These are phyloP conservation scores for Aegilops bicornis DNA, from an alignment of 176 grass and related monocot species.

Conservation along the genomic window DNA sequence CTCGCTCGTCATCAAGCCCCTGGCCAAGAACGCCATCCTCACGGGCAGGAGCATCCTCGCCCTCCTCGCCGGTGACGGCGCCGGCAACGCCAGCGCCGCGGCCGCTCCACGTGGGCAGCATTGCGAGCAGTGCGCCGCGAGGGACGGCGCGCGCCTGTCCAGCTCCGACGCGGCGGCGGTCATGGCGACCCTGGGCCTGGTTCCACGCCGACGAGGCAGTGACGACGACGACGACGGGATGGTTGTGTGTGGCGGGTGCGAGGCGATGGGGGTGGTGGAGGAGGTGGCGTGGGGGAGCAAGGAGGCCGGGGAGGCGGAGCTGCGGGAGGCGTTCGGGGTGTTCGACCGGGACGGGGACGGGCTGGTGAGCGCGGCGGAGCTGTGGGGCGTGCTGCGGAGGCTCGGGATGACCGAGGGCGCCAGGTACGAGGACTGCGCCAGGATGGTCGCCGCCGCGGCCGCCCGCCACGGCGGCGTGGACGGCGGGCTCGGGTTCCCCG, in stretches of 20 bases:
- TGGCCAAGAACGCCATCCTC: constrained; percentile 10
- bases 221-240: neutral
- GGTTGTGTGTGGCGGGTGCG: constrained; percentile 8
- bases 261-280: constrained; percentile 28
- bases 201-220: neutral
- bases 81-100: neutral
- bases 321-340: constrained; percentile 71
- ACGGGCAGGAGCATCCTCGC: neutral
- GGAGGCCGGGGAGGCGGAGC: constrained; percentile 54
- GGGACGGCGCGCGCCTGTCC: neutral
- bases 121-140: constrained; percentile 25
- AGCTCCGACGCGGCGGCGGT: constrained; percentile 22
- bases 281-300: constrained; percentile 47
- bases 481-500: constrained; percentile 53
- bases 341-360: constrained; percentile 86
- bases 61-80: constrained; percentile 2
- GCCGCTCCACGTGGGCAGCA: neutral
- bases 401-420: constrained; percentile 51
- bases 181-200: constrained; percentile 31
- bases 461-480: constrained; percentile 55
- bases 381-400: constrained; percentile 63
- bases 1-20: constrained; percentile 15
- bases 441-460: constrained; percentile 61
- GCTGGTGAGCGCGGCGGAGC: constrained; percentile 54
- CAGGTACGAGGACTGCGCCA: constrained; percentile 41